Evolutionary conservation across 192 early-diverging fungal species (phyloP).

Genomic region (Coemansia sp.): DNA sequence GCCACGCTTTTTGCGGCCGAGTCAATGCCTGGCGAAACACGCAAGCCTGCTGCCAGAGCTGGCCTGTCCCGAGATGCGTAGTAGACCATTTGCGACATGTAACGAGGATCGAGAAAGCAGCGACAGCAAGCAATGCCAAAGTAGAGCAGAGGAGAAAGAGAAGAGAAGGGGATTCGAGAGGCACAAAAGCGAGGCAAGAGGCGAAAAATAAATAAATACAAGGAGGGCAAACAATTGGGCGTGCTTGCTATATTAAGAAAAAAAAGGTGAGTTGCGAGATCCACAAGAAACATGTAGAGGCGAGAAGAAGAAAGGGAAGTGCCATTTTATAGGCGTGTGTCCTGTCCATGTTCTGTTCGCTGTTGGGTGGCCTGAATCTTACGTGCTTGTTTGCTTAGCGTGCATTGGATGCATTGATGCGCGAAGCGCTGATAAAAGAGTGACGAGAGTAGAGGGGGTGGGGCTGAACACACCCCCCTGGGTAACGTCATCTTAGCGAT

Average conservation of each 20-base stretch:
- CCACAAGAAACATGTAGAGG: slow-evolving; percentile 3
- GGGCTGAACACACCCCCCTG: background rate
- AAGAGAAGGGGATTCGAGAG: background rate
- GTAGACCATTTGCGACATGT: slow-evolving; percentile 1
- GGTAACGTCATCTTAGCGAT: background rate
- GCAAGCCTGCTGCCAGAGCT: background rate
- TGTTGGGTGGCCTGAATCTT: background rate
- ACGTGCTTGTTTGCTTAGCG: background rate
- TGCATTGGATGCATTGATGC: slow-evolving; percentile 5
- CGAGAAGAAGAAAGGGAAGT: background rate
- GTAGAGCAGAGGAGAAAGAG: background rate
- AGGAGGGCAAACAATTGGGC: slow-evolving; percentile 1
- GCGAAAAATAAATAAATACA: background rate
- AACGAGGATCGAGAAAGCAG: background rate
- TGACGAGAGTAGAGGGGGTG: background rate
- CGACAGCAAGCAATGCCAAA: slow-evolving; percentile 1
- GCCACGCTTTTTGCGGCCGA: background rate
- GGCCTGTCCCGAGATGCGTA: slow-evolving; percentile 4
- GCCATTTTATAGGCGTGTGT: slow-evolving; percentile 5
- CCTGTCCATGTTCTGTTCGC: background rate
- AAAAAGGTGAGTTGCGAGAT: background rate
- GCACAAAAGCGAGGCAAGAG: no score
- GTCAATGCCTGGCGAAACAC: background rate
- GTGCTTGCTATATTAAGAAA: background rate
- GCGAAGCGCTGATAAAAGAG: slow-evolving; percentile 3